These are phyloP conservation scores for Trichoderma polysporum DNA, from an alignment of 2,329 filamentous ascomycete genomes.

Conservation along the genomic window DNA sequence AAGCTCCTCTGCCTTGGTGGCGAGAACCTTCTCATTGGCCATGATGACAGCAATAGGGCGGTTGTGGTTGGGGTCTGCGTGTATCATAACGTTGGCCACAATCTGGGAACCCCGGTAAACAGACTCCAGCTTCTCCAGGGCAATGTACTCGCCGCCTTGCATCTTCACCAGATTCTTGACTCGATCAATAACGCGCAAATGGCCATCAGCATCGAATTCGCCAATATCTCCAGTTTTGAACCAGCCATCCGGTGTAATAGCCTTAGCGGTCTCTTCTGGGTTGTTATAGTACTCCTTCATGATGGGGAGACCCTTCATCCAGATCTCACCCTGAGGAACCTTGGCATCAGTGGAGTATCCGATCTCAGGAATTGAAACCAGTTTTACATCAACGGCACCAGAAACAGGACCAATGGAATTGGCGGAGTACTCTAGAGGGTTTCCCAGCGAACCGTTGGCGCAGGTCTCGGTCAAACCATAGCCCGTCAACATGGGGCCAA, in stretches of 20 bases:
- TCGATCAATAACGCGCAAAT: slow-evolving; percentile 85
- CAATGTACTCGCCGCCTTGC: slow-evolving; percentile 92
- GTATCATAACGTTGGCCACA: slow-evolving; percentile 84
- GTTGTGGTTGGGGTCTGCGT: slow-evolving; percentile 71
- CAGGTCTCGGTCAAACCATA: slow-evolving; percentile 95
- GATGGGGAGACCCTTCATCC: slow-evolving; percentile 76
- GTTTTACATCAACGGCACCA: slow-evolving; percentile 79
- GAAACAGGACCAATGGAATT: slow-evolving; percentile 75
- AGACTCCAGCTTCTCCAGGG: slow-evolving; percentile 91
- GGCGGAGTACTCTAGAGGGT: slow-evolving; percentile 81
- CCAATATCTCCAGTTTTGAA: slow-evolving; percentile 97
- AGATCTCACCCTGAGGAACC: slow-evolving; percentile 88
- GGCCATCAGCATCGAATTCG: slow-evolving; percentile 77
- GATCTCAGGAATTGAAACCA: slow-evolving; percentile 87
- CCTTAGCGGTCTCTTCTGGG: slow-evolving; percentile 76
- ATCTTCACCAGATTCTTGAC: slow-evolving; percentile 99
- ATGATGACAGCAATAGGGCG: slow-evolving; percentile 82
- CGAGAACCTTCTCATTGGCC: slow-evolving; percentile 63
- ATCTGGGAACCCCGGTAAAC: slow-evolving; percentile 79
- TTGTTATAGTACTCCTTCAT: slow-evolving; percentile 80
- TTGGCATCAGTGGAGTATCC: slow-evolving; percentile 74
- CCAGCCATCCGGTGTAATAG: slow-evolving; percentile 83
- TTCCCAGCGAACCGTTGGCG: slow-evolving; percentile 78
- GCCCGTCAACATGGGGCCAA: slow-evolving; percentile 91
- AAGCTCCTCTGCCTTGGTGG: slow-evolving; percentile 57